Percentiles rank a stretch among this genome's conserved stretches.
phyloP scores from a whole-genome alignment of 225 moss, liverwort and hornwort genomes.

The Marchantia polymorpha region DNA sequence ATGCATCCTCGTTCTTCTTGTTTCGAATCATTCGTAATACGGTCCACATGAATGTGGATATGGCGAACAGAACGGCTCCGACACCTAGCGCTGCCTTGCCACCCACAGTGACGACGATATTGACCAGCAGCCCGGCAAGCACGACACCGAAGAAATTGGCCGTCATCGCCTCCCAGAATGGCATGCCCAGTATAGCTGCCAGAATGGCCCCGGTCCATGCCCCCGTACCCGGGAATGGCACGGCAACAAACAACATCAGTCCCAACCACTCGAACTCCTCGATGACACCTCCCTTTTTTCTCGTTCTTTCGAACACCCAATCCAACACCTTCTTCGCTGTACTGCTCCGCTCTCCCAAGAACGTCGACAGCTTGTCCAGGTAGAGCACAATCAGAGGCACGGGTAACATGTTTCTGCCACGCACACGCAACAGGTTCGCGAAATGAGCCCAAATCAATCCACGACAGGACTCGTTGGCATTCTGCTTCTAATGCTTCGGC shows the following conservation, averaged over 20 bases:
- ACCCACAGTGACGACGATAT: slow-evolving; percentile 73
- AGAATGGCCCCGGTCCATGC: slow-evolving; percentile 95
- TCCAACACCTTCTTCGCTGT: slow-evolving; percentile 50
- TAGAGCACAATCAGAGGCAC: slow-evolving; percentile 79
- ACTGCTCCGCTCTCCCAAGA: slow-evolving; percentile 51
- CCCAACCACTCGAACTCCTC: slow-evolving; percentile 95
- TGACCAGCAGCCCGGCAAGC: slow-evolving; percentile 80
- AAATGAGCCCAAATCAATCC: too few relatives aligned
- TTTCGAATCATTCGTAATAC: slow-evolving; percentile 51
- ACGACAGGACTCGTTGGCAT: too few relatives aligned
- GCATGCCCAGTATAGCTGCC: slow-evolving; percentile 78
- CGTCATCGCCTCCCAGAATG: slow-evolving; percentile 77
- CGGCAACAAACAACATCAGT: slow-evolving; percentile 85
- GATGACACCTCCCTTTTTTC: slow-evolving; percentile 70
- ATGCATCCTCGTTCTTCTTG: slow-evolving; percentile 35
- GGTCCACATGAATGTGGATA: slow-evolving; percentile 76
- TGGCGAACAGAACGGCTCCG: slow-evolving; percentile 47
- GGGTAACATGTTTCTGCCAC: slow-evolving; percentile 80
- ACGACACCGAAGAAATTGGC: slow-evolving; percentile 90
- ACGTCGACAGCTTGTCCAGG: slow-evolving; percentile 59
- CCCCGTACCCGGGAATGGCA: slow-evolving; percentile 93
- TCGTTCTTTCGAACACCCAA: slow-evolving; percentile 58
- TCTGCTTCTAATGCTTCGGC: too few relatives aligned
- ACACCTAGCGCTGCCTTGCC: slow-evolving; percentile 56
- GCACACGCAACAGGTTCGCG: too few relatives aligned